Conservation (phyloP, 805 yeast genomes). For the Priceomyces carsonii region DNA sequence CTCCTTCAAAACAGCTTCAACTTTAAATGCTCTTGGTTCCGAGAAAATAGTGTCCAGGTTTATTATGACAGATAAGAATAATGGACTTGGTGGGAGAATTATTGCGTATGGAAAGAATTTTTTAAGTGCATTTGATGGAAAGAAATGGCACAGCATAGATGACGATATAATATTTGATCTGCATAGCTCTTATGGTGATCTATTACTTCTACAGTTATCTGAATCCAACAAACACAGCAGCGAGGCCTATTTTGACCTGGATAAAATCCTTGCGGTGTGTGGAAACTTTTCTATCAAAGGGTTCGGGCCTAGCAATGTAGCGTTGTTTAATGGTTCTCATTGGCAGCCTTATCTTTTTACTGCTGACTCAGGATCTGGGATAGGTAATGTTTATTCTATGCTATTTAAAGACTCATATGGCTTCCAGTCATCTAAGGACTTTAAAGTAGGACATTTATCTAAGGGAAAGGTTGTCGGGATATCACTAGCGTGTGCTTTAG, state of each 20-base stretch:
- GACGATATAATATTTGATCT: constrained; percentile 25
- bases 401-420: constrained; percentile 35
- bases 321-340: constrained; percentile 59
- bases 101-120: constrained; percentile 35
- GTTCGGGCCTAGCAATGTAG: constrained; percentile 61
- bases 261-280: constrained; percentile 52
- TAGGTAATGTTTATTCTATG: constrained; percentile 33
- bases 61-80: constrained; percentile 44
- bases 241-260: constrained; percentile 41
- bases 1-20: constrained; percentile 18
- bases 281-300: constrained; percentile 52
- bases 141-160: constrained; percentile 49
- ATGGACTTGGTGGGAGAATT: constrained; percentile 41
- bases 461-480: constrained; percentile 46
- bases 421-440: constrained; percentile 37
- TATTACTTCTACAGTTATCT: constrained; percentile 41
- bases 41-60: constrained; percentile 35
- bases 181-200: constrained; percentile 42
- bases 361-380: constrained; percentile 9
- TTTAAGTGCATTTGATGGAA: constrained; percentile 46
- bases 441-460: constrained; percentile 24
- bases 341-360: constrained; percentile 71
- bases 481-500: constrained; percentile 47
- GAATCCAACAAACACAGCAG: constrained; percentile 27
- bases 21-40: constrained; percentile 21